Base-by-base conservation (phyloP, 176 grass and related monocot genomes). In the Echinochloa phyllopogon region DNA sequence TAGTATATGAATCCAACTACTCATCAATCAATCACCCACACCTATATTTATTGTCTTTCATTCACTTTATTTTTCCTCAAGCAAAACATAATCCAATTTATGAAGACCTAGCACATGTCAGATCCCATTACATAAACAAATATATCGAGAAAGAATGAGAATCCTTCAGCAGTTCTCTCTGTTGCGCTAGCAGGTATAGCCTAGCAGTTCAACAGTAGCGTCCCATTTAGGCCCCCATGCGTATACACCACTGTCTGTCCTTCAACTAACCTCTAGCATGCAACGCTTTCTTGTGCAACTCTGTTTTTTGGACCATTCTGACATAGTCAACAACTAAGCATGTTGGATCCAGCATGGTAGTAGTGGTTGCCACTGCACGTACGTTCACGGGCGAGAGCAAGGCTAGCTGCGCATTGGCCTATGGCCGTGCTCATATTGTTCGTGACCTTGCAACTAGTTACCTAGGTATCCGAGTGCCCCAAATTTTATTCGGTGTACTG, bases 221-320 rank as follows among this genome's bases (percentile, higher is more conserved):
- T 52, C 37, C 10, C 4, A 75, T 43, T 12, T 33, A 33, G 45
- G 14, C 6, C 60, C 23, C 47, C 15, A 44, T 68, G 41, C 51
- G 45, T 37, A 33, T 57, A 72, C 44, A 50, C 23, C 83, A 3
- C 17, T 45, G 23, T 84, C 36, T 25, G 21, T 50, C 40, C 75
- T 50, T 25, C 17, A 48, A 44, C 74, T 20, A 59, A 69, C 83
- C 18, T 49, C 51, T 77, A 10, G 25, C 64, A 78, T 48, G 40
- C 47, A 69, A 23, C 50, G 38, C 25, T 48, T 70, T 0, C 41
- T 60, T 11, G 43, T 63, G 78, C 61, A 45, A 58, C 52, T 13
- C 64, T 51, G 44, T 53, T 65, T 55, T 56, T 27, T 82, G 87
- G 77, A 88, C 53, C 88, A 82, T 75, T 33, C 24, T 56, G 66